phyloP scores from a whole-genome alignment of 176 grass and related monocot species.

The Bothriochloa decipiens region DNA sequence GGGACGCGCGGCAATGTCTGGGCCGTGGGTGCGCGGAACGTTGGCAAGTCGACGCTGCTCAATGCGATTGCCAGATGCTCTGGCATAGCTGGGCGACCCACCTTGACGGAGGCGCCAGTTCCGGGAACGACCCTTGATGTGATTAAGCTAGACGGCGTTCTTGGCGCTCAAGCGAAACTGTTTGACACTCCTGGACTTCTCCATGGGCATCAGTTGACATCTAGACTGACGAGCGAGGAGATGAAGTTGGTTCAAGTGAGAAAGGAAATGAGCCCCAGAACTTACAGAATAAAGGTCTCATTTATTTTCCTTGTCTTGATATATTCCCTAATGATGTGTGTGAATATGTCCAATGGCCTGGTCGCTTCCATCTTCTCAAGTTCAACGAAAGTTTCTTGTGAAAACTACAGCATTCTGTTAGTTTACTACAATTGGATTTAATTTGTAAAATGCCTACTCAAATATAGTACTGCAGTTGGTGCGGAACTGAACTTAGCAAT shows the following conservation, averaged over 20 bases:
- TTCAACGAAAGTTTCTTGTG: background rate
- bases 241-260: constrained; percentile 76
- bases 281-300: constrained; percentile 81
- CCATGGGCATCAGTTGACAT: constrained; percentile 82
- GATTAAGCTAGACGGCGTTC: constrained; percentile 67
- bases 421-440: background rate
- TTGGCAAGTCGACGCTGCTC: constrained; percentile 81
- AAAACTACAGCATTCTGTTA: background rate
- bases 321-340: background rate
- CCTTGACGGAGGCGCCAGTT: constrained; percentile 83
- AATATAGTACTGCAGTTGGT: background rate
- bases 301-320: background rate
- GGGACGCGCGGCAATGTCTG: constrained; percentile 83
- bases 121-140: constrained; percentile 83
- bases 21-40: constrained; percentile 85
- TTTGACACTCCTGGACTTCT: constrained; percentile 85
- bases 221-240: constrained; percentile 67
- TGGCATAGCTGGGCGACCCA: constrained; percentile 29
- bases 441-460: background rate
- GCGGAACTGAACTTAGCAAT: background rate
- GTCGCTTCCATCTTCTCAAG: background rate
- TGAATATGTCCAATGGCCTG: background rate
- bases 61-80: constrained; percentile 79
- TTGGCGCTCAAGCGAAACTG: constrained; percentile 75
- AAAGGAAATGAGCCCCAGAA: constrained; percentile 77